phyloP scores from a whole-genome alignment of 345 rosid species.

The Trapa bicornis region DNA sequence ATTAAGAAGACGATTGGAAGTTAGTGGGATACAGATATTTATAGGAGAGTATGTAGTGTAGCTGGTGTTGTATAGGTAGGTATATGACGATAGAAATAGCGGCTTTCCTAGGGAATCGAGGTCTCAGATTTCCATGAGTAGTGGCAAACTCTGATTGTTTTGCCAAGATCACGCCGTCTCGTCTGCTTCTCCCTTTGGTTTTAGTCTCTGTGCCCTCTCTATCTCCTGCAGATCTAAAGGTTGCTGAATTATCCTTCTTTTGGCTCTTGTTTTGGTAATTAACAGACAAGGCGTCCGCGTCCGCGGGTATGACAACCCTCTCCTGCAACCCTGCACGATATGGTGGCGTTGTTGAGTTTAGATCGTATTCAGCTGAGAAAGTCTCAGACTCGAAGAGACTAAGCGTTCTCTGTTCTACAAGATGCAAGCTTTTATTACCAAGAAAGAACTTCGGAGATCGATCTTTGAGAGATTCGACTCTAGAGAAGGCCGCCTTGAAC shows the following conservation, averaged over 20 bases:
- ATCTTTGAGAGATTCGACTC: constrained; percentile 12
- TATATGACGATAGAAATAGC: too few relatives aligned
- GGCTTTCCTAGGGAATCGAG: not conserved
- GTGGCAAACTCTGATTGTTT: not conserved
- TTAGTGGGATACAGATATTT: too few relatives aligned
- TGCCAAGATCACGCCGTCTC: not conserved
- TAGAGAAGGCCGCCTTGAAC: constrained; percentile 6
- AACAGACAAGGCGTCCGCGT: not conserved
- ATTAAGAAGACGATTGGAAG: too few relatives aligned
- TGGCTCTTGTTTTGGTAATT: not conserved
- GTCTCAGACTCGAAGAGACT: constrained; percentile 16
- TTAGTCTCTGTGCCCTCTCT: not conserved
- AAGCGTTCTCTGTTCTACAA: constrained; percentile 13
- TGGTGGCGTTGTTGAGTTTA: constrained; percentile 17
- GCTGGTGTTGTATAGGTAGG: too few relatives aligned
- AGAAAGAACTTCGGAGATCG: constrained; percentile 17
- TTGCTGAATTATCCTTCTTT: not conserved
- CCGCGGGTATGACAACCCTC: constrained; percentile 47
- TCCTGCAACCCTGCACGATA: constrained; percentile 28
- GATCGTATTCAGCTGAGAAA: constrained; percentile 19
- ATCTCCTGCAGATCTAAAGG: not conserved
- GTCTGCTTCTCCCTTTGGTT: not conserved
- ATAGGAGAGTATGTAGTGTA: too few relatives aligned
- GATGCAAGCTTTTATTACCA: constrained; percentile 10
- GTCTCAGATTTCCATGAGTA: not conserved